Conservation (phyloP, 192 early-diverging fungal species). For the Backusella luteola region DNA sequence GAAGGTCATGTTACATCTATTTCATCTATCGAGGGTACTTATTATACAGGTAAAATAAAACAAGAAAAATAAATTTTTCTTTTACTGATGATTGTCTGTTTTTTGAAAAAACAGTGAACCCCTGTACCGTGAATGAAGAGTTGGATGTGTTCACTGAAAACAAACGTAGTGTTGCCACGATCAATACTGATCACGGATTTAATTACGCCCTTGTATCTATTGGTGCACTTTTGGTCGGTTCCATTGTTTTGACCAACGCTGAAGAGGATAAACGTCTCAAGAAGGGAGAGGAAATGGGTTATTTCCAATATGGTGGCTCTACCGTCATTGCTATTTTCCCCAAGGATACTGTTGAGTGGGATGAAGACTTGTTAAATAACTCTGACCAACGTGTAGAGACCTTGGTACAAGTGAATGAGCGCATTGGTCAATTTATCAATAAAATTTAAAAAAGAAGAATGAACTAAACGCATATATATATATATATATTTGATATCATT, state of each 20-base stretch:
- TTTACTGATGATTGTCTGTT: not conserved
- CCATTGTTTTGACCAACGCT: conserved; percentile 54
- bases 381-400: conserved; percentile 60
- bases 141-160: conserved; percentile 77
- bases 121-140: conserved; percentile 62
- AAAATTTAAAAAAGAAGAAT: not conserved
- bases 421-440: conserved; percentile 30
- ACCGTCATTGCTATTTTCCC: conserved; percentile 69
- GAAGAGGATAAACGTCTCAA: conserved; percentile 41
- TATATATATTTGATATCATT: no score
- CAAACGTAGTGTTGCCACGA: conserved; percentile 49
- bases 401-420: conserved; percentile 44
- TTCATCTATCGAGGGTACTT: conserved; percentile 53
- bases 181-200: conserved; percentile 47
- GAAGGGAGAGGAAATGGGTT: conserved; percentile 73
- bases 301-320: conserved; percentile 77
- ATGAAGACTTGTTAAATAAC: conserved; percentile 58
- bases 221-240: conserved; percentile 73
- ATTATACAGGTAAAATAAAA: conserved; percentile 51
- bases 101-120: conserved; percentile 49
- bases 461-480: not conserved
- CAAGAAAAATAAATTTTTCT: not conserved
- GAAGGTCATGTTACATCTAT: conserved; percentile 48
- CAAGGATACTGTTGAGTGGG: conserved; percentile 58
- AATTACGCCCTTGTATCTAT: conserved; percentile 60